Base-by-base conservation (phyloP, 2,329 filamentous ascomycete species). In the Scopulariopsis brevicaulis region DNA sequence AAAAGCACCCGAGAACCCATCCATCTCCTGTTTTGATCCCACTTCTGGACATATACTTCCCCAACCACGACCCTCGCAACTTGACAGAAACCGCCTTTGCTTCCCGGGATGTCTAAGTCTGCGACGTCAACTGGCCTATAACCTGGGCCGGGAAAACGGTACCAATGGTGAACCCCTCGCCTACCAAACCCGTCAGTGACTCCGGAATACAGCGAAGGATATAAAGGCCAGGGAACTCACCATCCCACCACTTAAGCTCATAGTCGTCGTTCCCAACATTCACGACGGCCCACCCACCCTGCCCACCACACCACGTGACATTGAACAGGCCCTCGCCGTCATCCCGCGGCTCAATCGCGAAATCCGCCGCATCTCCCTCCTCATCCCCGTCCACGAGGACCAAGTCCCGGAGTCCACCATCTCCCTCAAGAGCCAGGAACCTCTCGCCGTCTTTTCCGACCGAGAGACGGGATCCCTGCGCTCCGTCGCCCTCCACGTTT, bases 191-290 rank as follows among this genome's bases (percentile, higher is more conserved):
- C 14, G 43, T 48, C n/a, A 48, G 43, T 15, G n/a, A 48, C 14
- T 10, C 4, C 37, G 11, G 37, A 4, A 40, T 14, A 14, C 37
- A 14, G 5, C 37, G 53, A 11, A 22, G 32, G 32, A 37, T 22
- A 37, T n/a, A 22, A 54, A n/a, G 22, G 34, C 4, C 37, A 7
- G 34, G 12, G 2, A 40, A 57, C 55, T 52, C 34, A 57, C 55
- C 46, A 40, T 57, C 55, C 43, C 46, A 40, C 55, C 55, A 57
- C 35, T 51, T 37, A 7, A 57, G 55, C 55, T 57, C 46, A 20
- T 37, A 57, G 20, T 51, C 55, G 18, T 57, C 55, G 28, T 52
- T 46, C 11, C 37, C 50, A 12, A 46, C 37, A 22, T 37, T 57
- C 43, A 34, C 18, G 11, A 52, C 43, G 3, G 51, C 4, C 55